Evolutionary conservation across 805 yeast species (phyloP).

Genomic region (Jamesozyma piceae): DNA sequence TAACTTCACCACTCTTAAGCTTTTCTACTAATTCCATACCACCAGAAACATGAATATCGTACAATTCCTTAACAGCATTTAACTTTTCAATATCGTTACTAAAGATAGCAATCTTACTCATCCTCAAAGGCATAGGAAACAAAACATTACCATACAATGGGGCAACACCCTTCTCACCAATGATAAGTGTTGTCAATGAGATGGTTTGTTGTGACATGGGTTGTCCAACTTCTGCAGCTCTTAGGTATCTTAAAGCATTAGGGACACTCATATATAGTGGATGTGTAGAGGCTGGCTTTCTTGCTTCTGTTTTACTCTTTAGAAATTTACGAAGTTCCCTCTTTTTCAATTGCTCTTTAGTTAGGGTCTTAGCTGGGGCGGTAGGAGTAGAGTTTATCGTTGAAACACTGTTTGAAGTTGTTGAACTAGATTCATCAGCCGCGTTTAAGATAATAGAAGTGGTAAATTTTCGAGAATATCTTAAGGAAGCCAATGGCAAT

Average conservation of each 20-base stretch:
- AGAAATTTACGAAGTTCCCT: constrained; percentile 32
- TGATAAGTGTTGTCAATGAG: constrained; percentile 51
- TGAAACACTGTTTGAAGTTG: neutral
- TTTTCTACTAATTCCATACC: constrained; percentile 59
- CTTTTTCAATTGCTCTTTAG: constrained; percentile 29
- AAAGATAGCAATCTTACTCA: constrained; percentile 58
- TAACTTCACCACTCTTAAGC: constrained; percentile 43
- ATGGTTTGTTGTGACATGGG: constrained; percentile 63
- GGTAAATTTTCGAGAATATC: neutral
- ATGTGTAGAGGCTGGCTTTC: constrained; percentile 35
- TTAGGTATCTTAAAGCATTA: constrained; percentile 62
- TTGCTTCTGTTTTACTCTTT: constrained; percentile 33
- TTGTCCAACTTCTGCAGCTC: constrained; percentile 89
- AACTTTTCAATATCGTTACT: constrained; percentile 47
- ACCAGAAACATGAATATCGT: constrained; percentile 62
- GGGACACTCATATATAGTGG: constrained; percentile 68
- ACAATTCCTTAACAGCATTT: constrained; percentile 40
- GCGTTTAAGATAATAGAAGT: neutral
- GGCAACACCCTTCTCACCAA: constrained; percentile 68
- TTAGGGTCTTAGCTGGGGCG: constrained; percentile 9
- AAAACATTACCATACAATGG: constrained; percentile 62
- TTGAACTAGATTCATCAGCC: neutral
- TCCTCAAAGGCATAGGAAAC: constrained; percentile 65
- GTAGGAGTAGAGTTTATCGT: neutral
- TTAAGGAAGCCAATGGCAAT: neutral